Evolutionary conservation across 2,329 filamentous ascomycete species (phyloP).

Genomic region (Aspergillus felis): DNA sequence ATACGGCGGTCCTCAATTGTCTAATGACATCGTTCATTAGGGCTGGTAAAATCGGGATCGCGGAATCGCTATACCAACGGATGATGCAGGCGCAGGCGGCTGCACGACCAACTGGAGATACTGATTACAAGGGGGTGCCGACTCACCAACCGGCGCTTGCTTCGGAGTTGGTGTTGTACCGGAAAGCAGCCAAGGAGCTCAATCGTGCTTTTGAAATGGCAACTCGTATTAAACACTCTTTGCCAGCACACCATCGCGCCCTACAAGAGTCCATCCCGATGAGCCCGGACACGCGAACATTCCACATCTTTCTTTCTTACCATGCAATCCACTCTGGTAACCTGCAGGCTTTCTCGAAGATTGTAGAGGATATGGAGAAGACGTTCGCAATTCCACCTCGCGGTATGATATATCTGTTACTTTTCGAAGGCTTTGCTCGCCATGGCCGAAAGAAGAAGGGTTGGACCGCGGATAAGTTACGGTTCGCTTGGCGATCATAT

Average conservation of each 20-base stretch:
- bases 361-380: conserved; percentile 75
- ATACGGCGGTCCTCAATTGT: conserved; percentile 81
- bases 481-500: conserved; percentile 64
- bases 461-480: conserved; percentile 70
- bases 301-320: conserved; percentile 72
- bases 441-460: conserved; percentile 66
- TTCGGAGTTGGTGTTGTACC: conserved; percentile 36
- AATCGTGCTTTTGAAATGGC: conserved; percentile 47
- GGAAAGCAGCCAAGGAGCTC: conserved; percentile 40
- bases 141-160: conserved; percentile 18
- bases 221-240: conserved; percentile 39
- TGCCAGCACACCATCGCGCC: conserved; percentile 54
- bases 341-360: conserved; percentile 64
- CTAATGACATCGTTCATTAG: conserved; percentile 75
- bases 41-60: conserved; percentile 70
- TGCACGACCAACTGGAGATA: conserved; percentile 29
- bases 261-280: conserved; percentile 65
- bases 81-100: conserved; percentile 66
- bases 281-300: conserved; percentile 73
- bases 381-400: conserved; percentile 64
- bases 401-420: conserved; percentile 70
- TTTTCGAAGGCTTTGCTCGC: conserved; percentile 76
- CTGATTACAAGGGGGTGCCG: conserved; percentile 15
- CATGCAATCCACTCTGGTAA: conserved; percentile 67
- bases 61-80: conserved; percentile 73